phyloP scores from a whole-genome alignment of 1,284 basidiomycete genomes.

The Singerocomus rubriflavus region DNA sequence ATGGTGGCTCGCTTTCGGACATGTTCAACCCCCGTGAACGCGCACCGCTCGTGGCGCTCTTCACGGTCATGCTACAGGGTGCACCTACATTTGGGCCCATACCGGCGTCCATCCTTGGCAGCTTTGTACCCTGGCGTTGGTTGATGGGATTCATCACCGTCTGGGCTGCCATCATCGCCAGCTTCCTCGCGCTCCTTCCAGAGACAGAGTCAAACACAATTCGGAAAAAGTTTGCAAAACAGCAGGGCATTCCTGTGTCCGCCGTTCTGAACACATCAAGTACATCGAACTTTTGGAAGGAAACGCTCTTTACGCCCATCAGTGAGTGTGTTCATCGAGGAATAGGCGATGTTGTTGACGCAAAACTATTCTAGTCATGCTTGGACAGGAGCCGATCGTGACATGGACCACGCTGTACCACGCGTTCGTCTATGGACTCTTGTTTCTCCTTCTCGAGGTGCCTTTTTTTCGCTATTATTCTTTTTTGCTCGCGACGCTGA shows the following conservation, averaged over 20 bases:
- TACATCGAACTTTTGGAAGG: constrained; percentile 14
- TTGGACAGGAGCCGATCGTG: constrained; percentile 25
- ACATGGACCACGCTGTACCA: constrained; percentile 30
- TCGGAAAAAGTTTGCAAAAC: constrained; percentile 14
- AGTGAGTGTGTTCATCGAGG: constrained; percentile 14
- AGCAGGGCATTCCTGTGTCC: background rate
- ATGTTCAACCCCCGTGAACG: constrained; percentile 29
- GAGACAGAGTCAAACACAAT: constrained; percentile 26
- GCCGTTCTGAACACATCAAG: background rate
- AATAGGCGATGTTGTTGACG: background rate
- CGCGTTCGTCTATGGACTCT: constrained; percentile 27
- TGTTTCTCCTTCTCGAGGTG: constrained; percentile 30
- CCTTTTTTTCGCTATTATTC: background rate
- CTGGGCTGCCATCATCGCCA: constrained; percentile 23
- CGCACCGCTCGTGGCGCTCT: constrained; percentile 25
- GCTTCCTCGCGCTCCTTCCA: constrained; percentile 17
- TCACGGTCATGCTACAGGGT: constrained; percentile 28
- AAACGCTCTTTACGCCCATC: constrained; percentile 21
- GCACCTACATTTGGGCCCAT: constrained; percentile 30
- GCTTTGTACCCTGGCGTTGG: constrained; percentile 27
- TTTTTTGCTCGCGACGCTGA: background rate
- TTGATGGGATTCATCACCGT: constrained; percentile 23
- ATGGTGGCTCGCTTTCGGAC: constrained; percentile 29
- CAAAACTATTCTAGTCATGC: constrained; percentile 21
- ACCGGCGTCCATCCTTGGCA: constrained; percentile 24